These are phyloP conservation scores for Colletotrichum neosansevieriae DNA, from an alignment of 2,329 filamentous ascomycete species.

Conservation along the genomic window DNA sequence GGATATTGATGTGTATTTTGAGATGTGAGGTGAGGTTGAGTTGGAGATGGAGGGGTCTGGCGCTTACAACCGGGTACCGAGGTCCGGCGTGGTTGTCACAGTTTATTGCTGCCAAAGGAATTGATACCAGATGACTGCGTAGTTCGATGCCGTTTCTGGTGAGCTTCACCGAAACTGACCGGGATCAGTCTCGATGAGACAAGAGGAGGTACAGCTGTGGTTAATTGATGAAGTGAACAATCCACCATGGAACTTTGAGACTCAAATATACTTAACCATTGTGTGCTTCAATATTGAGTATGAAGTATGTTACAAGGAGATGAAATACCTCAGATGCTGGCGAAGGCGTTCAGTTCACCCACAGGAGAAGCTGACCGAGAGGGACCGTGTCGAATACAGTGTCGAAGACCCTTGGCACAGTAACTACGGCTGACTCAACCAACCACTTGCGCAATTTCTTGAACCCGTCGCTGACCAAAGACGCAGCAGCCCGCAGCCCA, in stretches of 20 bases:
- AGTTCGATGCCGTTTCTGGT: too few relatives aligned
- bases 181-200: too few relatives aligned
- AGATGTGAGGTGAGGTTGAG: background rate
- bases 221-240: too few relatives aligned
- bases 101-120: background rate
- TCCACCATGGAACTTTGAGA: too few relatives aligned
- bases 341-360: background rate
- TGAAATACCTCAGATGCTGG: background rate
- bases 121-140: too few relatives aligned
- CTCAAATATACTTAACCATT: too few relatives aligned
- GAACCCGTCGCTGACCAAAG: conserved; percentile 12
- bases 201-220: too few relatives aligned
- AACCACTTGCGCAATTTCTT: conserved; percentile 35
- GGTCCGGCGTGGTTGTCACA: conserved; percentile 25
- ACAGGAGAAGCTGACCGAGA: background rate
- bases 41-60: conserved; percentile 19
- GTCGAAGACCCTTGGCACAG: background rate
- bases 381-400: conserved; percentile 14
- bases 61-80: conserved; percentile 27
- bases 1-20: background rate
- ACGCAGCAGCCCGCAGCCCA: conserved; percentile 23
- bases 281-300: too few relatives aligned
- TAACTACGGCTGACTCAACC: conserved; percentile 37
- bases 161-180: background rate
- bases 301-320: too few relatives aligned